Evolutionary conservation across 1,284 basidiomycete genomes (phyloP).

Genomic region (Chiua sp.): DNA sequence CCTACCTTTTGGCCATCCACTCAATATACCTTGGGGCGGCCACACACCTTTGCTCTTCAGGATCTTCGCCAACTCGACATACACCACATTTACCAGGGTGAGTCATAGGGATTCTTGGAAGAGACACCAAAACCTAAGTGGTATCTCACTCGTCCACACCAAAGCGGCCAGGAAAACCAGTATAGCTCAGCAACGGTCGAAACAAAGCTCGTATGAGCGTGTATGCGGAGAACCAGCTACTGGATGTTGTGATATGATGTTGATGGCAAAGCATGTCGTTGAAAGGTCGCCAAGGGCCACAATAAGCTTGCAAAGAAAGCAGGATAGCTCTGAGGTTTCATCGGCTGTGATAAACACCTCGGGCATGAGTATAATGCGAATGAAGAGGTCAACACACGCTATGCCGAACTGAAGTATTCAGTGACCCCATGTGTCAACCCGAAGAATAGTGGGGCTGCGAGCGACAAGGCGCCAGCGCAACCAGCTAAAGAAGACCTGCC

Average conservation of each 20-base stretch:
- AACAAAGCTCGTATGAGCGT: slow-evolving; percentile 74
- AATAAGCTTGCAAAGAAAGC: slow-evolving; percentile 79
- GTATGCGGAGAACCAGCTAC: slow-evolving; percentile 33
- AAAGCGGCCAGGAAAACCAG: slow-evolving; percentile 76
- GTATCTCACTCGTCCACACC: slow-evolving; percentile 87
- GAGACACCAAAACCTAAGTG: slow-evolving; percentile 86
- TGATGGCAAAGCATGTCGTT: slow-evolving; percentile 74
- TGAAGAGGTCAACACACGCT: slow-evolving; percentile 31
- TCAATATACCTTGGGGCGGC: slow-evolving; percentile 52
- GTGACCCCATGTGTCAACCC: slow-evolving; percentile 64
- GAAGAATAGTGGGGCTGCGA: slow-evolving; percentile 85
- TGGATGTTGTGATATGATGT: slow-evolving; percentile 55
- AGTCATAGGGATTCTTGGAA: slow-evolving; percentile 90
- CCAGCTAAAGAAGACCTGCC: slow-evolving; percentile 72
- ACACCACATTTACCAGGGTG: slow-evolving; percentile 82
- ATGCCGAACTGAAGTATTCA: slow-evolving; percentile 57
- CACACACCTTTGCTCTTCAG: slow-evolving; percentile 78
- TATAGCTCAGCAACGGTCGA: slow-evolving; percentile 73
- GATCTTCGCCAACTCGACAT: slow-evolving; percentile 74
- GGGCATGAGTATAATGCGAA: neutral
- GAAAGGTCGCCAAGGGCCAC: slow-evolving; percentile 86
- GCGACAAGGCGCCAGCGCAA: slow-evolving; percentile 70
- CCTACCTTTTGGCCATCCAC: slow-evolving; percentile 74
- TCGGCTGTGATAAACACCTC: slow-evolving; percentile 33
- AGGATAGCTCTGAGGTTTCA: slow-evolving; percentile 59